Base-by-base conservation (phyloP, 179 eudicot species). In the Camellia oleifera region DNA sequence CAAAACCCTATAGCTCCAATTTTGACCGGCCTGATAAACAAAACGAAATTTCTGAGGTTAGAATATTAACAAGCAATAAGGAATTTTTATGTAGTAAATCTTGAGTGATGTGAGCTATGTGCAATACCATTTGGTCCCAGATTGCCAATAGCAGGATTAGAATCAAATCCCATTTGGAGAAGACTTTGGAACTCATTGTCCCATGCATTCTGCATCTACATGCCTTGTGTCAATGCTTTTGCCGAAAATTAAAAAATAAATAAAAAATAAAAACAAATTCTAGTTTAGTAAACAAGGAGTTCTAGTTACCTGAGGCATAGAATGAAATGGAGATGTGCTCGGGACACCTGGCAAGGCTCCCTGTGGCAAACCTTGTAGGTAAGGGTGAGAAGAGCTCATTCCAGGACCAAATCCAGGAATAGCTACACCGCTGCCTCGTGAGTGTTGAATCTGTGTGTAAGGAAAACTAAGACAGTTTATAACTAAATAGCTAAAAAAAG, bases 111-210 rank as follows among this genome's bases (percentile, higher is more conserved):
- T 12, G 8, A 32, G 40, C 40, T 32, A 32, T 32, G 40, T 32
- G 69, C 63, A 83, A 45, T 86, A 88, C 93, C 93, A 82, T 67
- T 86, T 78, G 88, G 83, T 80, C 90, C 93, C 63, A 88, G 71
- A 79, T 84, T 87, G 79, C 75, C 82, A 18, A 73, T 70, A 3
- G 86, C 79, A 32, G 82, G 76, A 73, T 82, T 80, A 11, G 91
- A 68, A 73, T 86, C 87, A 56, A 87, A 87, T 72, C 89, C 96
- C 94, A 91, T 91, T 73, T 90, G 98, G 76, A 90, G 94, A 82
- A 94, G 85, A 83, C 83, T 87, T 80, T 94, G 97, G 77, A 93
- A 85, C 79, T 94, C 97, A 83, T 79, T 79, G 69, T 93, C 94
- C 98, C 97, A 94, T 76, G 84, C 74, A 80, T 85, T 85, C 96